Evolutionary conservation across 176 grass and related monocot genomes (phyloP).

Genomic region (Paspalum notatum): DNA sequence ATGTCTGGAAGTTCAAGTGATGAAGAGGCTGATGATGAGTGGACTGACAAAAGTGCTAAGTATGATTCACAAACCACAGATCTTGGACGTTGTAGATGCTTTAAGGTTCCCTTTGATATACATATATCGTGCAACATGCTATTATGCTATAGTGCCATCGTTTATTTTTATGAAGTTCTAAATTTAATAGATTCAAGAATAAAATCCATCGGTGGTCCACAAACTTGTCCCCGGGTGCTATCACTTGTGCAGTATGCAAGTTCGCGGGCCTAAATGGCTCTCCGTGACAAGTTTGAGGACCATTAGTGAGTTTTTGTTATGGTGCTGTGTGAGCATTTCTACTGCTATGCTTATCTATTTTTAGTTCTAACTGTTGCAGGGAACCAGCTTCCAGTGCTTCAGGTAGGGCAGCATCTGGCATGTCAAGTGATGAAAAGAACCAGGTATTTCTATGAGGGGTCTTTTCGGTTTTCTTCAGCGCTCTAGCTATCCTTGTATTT

Average conservation of each 20-base stretch:
- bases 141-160: not conserved
- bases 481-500: slow-evolving; percentile 10
- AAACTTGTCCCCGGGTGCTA: too few relatives aligned
- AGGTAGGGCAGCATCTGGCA: slow-evolving; percentile 84
- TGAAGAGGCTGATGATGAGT: slow-evolving; percentile 99
- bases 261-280: too few relatives aligned
- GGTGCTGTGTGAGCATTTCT: not conserved
- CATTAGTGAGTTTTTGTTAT: not conserved
- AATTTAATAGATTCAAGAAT: not conserved
- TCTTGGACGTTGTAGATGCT: slow-evolving; percentile 1
- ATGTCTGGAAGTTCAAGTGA: slow-evolving; percentile 97
- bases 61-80: slow-evolving; percentile 42
- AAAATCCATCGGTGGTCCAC: too few relatives aligned
- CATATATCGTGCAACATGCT: slow-evolving; percentile 13
- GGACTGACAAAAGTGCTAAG: slow-evolving; percentile 95
- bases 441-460: slow-evolving; percentile 59
- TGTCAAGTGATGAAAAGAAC: slow-evolving; percentile 98
- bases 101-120: slow-evolving; percentile 3
- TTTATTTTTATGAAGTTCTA: not conserved
- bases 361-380: slow-evolving; percentile 39
- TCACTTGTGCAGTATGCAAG: too few relatives aligned
- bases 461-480: slow-evolving; percentile 11
- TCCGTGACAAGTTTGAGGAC: too few relatives aligned
- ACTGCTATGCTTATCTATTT: not conserved
- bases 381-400: slow-evolving; percentile 90